phyloP scores from a whole-genome alignment of 140 eudicot species.

The Ambrosia hybrid region DNA sequence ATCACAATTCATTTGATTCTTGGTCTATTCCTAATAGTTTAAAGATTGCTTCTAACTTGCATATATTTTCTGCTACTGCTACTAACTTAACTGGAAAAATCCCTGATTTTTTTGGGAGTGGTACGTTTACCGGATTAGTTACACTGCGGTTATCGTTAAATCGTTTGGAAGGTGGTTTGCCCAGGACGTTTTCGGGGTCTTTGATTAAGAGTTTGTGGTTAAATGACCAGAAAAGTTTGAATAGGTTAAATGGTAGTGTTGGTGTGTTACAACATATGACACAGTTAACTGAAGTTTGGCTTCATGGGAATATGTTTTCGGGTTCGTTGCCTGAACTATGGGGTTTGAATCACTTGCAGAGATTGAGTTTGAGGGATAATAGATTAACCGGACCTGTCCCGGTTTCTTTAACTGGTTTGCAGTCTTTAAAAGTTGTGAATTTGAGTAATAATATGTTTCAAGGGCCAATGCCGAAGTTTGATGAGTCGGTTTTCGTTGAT shows the following conservation, averaged over 20 bases:
- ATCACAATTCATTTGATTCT: slow-evolving; percentile 47
- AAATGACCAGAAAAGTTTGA: slow-evolving; percentile 52
- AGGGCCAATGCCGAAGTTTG: slow-evolving; percentile 69
- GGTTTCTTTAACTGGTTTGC: slow-evolving; percentile 40
- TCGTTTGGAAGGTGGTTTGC: slow-evolving; percentile 60
- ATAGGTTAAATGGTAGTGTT: slow-evolving; percentile 50
- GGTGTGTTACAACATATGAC: slow-evolving; percentile 61
- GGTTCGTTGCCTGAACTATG: slow-evolving; percentile 73
- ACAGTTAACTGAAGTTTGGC: slow-evolving; percentile 56
- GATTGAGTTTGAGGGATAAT: slow-evolving; percentile 59
- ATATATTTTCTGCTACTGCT: slow-evolving; percentile 50
- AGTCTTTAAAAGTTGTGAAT: slow-evolving; percentile 51
- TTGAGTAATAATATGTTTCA: slow-evolving; percentile 67
- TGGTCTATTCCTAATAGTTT: slow-evolving; percentile 62
- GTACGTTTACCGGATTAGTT: slow-evolving; percentile 45
- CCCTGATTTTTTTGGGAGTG: slow-evolving; percentile 62
- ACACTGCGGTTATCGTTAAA: slow-evolving; percentile 52
- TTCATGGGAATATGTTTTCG: slow-evolving; percentile 51
- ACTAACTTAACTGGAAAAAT: slow-evolving; percentile 59
- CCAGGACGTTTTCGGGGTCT: slow-evolving; percentile 56
- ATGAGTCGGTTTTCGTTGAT: slow-evolving; percentile 46
- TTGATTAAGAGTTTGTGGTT: slow-evolving; percentile 63
- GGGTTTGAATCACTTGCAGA: slow-evolving; percentile 39
- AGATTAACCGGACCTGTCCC: slow-evolving; percentile 68
- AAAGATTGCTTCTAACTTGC: slow-evolving; percentile 37